Percentiles rank a stretch among this genome's conserved stretches.
Evolutionary conservation across 371 early-diverging fungal species (phyloP).

Genomic region (Mycotypha africana): DNA sequence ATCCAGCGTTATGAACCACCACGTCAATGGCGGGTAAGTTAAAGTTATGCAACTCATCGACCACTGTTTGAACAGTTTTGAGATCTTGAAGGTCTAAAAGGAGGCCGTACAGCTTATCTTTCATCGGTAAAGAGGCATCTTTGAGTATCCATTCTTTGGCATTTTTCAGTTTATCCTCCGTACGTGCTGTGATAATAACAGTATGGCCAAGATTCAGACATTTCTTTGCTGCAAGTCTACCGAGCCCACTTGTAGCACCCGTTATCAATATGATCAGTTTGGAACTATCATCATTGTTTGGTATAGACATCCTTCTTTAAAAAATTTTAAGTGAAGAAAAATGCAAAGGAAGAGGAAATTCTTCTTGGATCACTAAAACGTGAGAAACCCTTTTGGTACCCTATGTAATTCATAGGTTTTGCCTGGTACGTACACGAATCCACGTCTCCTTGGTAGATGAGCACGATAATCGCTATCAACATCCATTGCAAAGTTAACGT

Average conservation of each 20-base stretch:
- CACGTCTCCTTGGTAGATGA: too few relatives aligned
- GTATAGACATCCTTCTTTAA: too few relatives aligned
- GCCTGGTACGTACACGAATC: too few relatives aligned
- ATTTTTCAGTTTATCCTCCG: constrained; percentile 10
- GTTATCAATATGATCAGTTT: constrained; percentile 29
- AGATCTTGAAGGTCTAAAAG: constrained; percentile 22
- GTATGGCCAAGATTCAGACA: constrained; percentile 21
- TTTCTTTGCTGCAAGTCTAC: constrained; percentile 23
- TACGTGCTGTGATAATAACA: constrained; percentile 34
- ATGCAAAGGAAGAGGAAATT: background rate
- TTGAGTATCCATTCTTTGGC: constrained; percentile 13
- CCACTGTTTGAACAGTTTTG: constrained; percentile 18
- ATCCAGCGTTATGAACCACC: constrained; percentile 33
- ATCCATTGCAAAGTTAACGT: too few relatives aligned
- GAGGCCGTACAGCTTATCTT: constrained; percentile 9
- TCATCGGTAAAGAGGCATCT: background rate
- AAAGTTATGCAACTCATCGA: constrained; percentile 9
- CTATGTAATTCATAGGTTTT: too few relatives aligned
- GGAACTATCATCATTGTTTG: background rate
- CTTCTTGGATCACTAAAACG: too few relatives aligned
- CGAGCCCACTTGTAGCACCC: constrained; percentile 32
- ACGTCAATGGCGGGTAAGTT: constrained; percentile 19
- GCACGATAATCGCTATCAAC: too few relatives aligned
- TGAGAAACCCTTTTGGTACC: too few relatives aligned
- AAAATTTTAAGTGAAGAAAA: too few relatives aligned